A percentile compares a stretch with the other conserved stretches of the same genome.
Evolutionary conservation across 2,329 filamentous ascomycete species (phyloP).

Genomic region (Ophiostoma australiae): DNA sequence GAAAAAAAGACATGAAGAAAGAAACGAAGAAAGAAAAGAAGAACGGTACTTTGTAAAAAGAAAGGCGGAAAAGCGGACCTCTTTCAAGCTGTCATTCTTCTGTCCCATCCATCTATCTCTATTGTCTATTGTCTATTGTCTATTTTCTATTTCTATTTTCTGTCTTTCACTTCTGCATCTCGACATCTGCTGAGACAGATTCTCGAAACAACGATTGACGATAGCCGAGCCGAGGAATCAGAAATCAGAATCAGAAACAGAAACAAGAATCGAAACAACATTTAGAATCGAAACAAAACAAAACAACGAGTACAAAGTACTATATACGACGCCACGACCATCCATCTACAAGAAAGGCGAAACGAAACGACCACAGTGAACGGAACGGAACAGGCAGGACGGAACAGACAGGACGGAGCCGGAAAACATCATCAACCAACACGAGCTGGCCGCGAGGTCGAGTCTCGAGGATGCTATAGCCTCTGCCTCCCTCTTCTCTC

Average conservation of each 20-base stretch:
- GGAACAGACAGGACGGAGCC: not conserved
- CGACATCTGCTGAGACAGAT: not conserved
- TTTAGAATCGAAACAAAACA: too few species aligned
- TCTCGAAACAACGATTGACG: not conserved
- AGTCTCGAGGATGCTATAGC: constrained; percentile 7
- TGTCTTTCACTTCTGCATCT: not conserved
- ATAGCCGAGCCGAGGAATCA: not conserved
- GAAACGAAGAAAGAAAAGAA: not conserved
- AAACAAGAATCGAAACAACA: not conserved
- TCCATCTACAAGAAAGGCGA: too few species aligned
- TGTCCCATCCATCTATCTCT: not conserved
- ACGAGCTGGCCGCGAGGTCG: not conserved
- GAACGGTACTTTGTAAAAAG: not conserved
- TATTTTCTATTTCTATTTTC: not conserved
- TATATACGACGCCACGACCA: too few species aligned
- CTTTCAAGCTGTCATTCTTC: not conserved
- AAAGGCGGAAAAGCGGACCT: constrained; percentile 11
- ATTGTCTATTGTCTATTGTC: not conserved
- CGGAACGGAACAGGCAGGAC: not conserved
- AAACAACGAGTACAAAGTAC: too few species aligned
- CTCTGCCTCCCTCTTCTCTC: too few species aligned
- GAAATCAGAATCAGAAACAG: not conserved
- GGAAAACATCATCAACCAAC: not conserved
- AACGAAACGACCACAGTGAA: not conserved
- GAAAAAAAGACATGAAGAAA: not conserved